A percentile compares a stretch with the other conserved stretches of the same genome.
phyloP scores from a whole-genome alignment of 768 basidiomycete species.

The Astraeus odoratus region DNA sequence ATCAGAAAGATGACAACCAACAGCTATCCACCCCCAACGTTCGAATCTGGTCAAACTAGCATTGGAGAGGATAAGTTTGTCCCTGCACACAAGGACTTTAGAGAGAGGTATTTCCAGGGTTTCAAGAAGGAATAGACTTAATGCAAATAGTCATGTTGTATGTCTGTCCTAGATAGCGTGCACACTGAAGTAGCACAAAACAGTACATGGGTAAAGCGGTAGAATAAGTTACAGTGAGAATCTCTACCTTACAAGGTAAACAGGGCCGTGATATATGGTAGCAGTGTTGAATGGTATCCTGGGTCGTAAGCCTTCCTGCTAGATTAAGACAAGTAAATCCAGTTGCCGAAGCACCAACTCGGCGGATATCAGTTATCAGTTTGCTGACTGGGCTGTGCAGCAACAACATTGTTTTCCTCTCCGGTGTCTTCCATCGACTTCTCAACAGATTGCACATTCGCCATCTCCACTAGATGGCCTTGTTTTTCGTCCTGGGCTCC shows the following conservation, averaged over 20 bases:
- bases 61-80: constrained; percentile 31
- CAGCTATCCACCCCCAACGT: constrained; percentile 47
- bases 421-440: not conserved
- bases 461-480: too few species aligned
- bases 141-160: not conserved
- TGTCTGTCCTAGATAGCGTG: not conserved
- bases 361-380: not conserved
- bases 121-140: constrained; percentile 44
- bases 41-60: constrained; percentile 29
- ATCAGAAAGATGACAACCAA: constrained; percentile 60
- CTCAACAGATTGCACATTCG: too few species aligned
- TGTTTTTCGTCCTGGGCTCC: too few species aligned
- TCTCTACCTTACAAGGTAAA: too few species aligned
- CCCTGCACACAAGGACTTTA: constrained; percentile 87
- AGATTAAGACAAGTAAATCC: too few species aligned
- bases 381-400: not conserved
- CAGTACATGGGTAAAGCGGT: too few species aligned
- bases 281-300: too few species aligned
- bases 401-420: not conserved
- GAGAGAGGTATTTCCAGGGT: constrained; percentile 81
- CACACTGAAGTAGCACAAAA: too few species aligned
- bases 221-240: too few species aligned
- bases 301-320: too few species aligned
- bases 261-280: too few species aligned
- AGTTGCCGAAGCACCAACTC: too few species aligned